A percentile compares a stretch with the other conserved stretches of the same genome.
Conservation (phyloP, 2,329 filamentous ascomycete species). For the Cladophialophora carrionii region DNA sequence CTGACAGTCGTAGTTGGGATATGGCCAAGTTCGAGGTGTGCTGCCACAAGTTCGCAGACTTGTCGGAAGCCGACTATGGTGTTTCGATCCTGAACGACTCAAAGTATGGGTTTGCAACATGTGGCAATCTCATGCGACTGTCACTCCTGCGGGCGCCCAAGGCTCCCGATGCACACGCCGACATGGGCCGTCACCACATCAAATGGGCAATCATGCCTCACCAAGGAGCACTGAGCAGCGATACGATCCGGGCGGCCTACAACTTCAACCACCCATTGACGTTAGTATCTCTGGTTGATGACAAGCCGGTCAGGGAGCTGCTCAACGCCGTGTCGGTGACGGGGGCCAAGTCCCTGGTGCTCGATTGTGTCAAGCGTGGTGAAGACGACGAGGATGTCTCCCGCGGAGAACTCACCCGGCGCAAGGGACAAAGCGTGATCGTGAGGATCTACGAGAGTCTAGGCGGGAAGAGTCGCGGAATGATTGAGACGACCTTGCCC, state of each 20-base stretch:
- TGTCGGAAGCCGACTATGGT: conserved; percentile 85
- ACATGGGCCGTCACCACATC: conserved; percentile 88
- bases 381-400: conserved; percentile 76
- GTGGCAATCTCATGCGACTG: conserved; percentile 85
- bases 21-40: conserved; percentile 98
- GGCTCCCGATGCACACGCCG: conserved; percentile 87
- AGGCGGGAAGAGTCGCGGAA: conserved; percentile 76
- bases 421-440: conserved; percentile 77
- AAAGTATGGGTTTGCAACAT: conserved; percentile 94
- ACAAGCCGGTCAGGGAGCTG: conserved; percentile 31
- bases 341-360: conserved; percentile 68
- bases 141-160: conserved; percentile 86
- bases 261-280: conserved; percentile 84
- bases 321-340: conserved; percentile 67
- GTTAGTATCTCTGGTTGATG: conserved; percentile 40
- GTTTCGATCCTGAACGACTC: conserved; percentile 92
- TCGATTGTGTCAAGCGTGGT: conserved; percentile 93
- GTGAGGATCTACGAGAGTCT: conserved; percentile 85
- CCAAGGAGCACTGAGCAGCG: conserved; percentile 68
- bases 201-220: conserved; percentile 92
- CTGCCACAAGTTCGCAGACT: conserved; percentile 90
- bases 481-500: conserved; percentile 67
- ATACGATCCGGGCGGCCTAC: conserved; percentile 79
- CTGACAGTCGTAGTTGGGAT: conserved; percentile 66
- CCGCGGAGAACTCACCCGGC: conserved; percentile 61